Evolutionary conservation across 2,329 filamentous ascomycete species (phyloP), one percentile per base, ranked within the genome.

Genomic region (Atkinsonella texensis): DNA sequence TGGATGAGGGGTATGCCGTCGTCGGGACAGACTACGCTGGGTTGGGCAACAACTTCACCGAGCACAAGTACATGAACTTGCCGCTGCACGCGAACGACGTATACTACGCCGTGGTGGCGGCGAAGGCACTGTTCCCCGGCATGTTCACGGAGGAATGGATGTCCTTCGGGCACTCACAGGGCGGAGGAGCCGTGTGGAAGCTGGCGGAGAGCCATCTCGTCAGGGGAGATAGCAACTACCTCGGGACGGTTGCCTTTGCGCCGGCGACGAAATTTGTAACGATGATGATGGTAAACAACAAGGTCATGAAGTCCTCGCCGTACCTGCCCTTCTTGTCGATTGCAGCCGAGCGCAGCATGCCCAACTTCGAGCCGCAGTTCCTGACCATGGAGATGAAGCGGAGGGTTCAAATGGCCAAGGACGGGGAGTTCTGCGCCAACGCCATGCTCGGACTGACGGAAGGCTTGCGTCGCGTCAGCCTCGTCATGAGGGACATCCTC

Each of bases 1-100:
- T 57, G 13, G 28, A 47, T 12, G 41, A 46, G 12, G 56, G 55
- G 2, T 58, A 55, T 31, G 56, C 56, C 7, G 51, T 58, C 17
- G 50, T 59, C 15, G 58, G 52, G 11, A 56, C 58, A 15, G 58
- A 59, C 46, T 59, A 56, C 39, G 54, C 55, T 15, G 57, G 57
- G 32, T 46, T 58, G 11, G 57, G 57, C 18, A 58, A 54, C 50
- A 54, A 57, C 41, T 50, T 48, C 41, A 56, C 54, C 6, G n/a
- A 28, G 28, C 55, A 56, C 52, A 57, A 57, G 52, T 57, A 55
- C 48, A 35, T 50, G 31, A 53, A 31, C 38, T 47, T 50, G 20
- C 23, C 44, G 5, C 50, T 47, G 35, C 55, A 58, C 18, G 46
- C 42, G 13, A 49, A 53, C 28, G 55, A 58, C 18, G 43, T 58